Evolutionary conservation across 2,329 filamentous ascomycete species (phyloP), one percentile per base, ranked within the genome.

Genomic region (Kalmusia sp.): DNA sequence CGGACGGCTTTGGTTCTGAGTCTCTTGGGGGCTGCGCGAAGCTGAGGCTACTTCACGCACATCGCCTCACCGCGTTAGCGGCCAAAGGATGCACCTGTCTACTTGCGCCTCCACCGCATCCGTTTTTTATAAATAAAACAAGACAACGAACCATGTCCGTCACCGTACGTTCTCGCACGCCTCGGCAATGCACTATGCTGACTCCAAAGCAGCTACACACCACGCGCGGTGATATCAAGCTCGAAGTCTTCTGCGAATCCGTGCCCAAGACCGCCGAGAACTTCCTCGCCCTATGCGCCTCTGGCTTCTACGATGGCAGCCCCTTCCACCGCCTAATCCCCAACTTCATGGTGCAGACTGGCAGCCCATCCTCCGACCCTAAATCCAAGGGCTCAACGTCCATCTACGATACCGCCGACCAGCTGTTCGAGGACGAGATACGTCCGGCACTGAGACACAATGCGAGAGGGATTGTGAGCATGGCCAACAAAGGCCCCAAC

Each of bases 221-320:
- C 44, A 91, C 87, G 45, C 84, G 89, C 48, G 95, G 95, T 71
- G 89, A 95, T 76, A 83, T 99, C 72, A 99, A 98, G 79, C 85
- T 98, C 66, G 95, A 98, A 76, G 82, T 99, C 62, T 98, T 97
- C 79, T 98, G 93, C 80, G 92, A 97, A 74, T 88, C 90, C 64
- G 92, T 96, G 27, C 95, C 95, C 58, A 93, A 93, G 75, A 96
- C 95, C 0, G 89, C 92, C 58, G 91, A 96, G 79, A 96, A 96
- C 79, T 96, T 96, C 77, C 87, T 96, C 62, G 91, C 91, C 48
- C 87, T 95, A 58, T 92, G 90, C 80, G 91, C 90, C 44, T 92
- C 89, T 8, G 82, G 81, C 67, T 92, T 90, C 79, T 95, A 92
- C 79, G 80, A 90, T 70, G 75, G 76, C 67, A 91, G 89, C 21